Conservation (phyloP, 1,139 yeast species). For the Kodamaea ohmeri region DNA sequence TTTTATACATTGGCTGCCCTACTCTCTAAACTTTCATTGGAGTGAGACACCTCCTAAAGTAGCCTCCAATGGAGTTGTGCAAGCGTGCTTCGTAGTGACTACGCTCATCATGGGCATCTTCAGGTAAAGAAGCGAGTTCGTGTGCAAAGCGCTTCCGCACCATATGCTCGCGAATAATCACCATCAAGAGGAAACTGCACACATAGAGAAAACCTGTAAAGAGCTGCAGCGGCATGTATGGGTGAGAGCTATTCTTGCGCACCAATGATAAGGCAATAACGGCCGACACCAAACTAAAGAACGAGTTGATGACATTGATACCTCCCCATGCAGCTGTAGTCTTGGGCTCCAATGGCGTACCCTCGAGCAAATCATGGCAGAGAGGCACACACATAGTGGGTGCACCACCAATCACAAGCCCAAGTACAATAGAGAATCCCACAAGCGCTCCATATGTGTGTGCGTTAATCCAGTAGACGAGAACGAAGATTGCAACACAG, state of each 20-base stretch:
- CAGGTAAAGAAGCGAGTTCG: not conserved
- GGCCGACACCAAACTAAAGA: conserved; percentile 31
- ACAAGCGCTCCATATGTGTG: conserved; percentile 47
- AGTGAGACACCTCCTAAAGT: conserved; percentile 1
- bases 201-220: conserved; percentile 51
- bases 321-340: conserved; percentile 63
- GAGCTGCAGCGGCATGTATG: conserved; percentile 58
- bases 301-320: conserved; percentile 47
- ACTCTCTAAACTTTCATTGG: conserved; percentile 1
- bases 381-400: conserved; percentile 60
- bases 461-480: conserved; percentile 57
- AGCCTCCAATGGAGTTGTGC: not conserved
- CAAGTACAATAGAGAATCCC: conserved; percentile 51
- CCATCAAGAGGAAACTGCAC: conserved; percentile 27
- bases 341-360: conserved; percentile 32
- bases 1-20: no score
- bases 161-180: conserved; percentile 31
- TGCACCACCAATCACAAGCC: conserved; percentile 60
- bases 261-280: conserved; percentile 48
- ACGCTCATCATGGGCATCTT: not conserved
- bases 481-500: conserved; percentile 17
- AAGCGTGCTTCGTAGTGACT: not conserved
- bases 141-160: conserved; percentile 17
- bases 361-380: conserved; percentile 51
- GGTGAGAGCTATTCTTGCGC: conserved; percentile 29